phyloP scores from a whole-genome alignment of 768 basidiomycete genomes.

The Mycena galericulata region DNA sequence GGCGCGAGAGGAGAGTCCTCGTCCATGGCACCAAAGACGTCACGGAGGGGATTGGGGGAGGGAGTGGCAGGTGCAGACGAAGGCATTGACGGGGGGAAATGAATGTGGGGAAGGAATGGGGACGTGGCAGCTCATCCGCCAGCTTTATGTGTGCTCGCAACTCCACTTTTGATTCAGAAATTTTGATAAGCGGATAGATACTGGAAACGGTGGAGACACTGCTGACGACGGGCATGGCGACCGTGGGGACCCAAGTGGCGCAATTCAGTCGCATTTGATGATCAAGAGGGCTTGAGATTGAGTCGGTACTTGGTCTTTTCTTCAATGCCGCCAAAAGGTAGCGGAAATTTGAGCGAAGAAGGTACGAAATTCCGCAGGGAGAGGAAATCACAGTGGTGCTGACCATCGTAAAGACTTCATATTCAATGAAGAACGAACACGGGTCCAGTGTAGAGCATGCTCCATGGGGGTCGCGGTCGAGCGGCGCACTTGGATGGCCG shows the following conservation, averaged over 20 bases:
- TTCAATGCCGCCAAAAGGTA: neutral
- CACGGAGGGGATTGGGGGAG: neutral
- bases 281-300: no score
- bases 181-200: no score
- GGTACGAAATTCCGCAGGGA: neutral
- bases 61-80: neutral
- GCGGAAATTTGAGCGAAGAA: neutral
- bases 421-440: neutral
- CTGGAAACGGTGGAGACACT: no score
- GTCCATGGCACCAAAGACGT: neutral
- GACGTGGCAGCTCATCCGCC: no score
- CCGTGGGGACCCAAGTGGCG: no score
- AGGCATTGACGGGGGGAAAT: neutral
- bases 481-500: neutral
- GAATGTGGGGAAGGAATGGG: neutral
- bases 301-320: neutral
- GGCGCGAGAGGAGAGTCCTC: neutral
- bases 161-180: no score
- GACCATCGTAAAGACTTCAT: neutral
- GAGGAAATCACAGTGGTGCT: neutral
- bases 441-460: neutral
- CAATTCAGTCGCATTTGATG: no score
- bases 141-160: no score
- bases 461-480: neutral
- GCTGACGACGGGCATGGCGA: no score